Conservation (phyloP, 352 stramenopile species). For the Globisporangium middletonii region DNA sequence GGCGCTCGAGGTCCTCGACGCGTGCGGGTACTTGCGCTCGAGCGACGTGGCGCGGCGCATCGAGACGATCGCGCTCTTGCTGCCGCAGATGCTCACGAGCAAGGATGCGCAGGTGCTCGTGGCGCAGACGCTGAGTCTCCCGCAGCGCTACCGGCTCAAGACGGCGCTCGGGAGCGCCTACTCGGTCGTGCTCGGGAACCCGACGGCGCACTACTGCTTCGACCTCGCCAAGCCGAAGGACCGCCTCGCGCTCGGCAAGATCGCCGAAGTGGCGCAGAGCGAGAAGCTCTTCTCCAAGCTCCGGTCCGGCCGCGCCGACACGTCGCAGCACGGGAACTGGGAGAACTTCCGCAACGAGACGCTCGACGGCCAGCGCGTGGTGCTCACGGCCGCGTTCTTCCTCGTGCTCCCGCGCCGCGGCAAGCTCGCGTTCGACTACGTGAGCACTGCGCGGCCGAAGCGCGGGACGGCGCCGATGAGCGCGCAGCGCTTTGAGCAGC, state of each 20-base stretch:
- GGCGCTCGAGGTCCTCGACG: conserved; percentile 76
- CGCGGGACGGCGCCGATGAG: conserved; percentile 55
- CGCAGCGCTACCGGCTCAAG: conserved; percentile 73
- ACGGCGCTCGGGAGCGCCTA: conserved; percentile 78
- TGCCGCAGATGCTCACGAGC: conserved; percentile 82
- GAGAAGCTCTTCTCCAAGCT: conserved; percentile 75
- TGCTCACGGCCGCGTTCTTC: conserved; percentile 78
- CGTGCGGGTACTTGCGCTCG: conserved; percentile 55
- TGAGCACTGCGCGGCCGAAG: conserved; percentile 74
- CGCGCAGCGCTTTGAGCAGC: conserved; percentile 60
- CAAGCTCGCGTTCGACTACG: conserved; percentile 88
- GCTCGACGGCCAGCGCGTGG: conserved; percentile 63
- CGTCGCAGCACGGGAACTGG: conserved; percentile 88
- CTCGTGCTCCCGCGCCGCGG: conserved; percentile 56
- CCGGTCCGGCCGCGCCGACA: conserved; percentile 54
- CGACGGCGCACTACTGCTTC: conserved; percentile 76
- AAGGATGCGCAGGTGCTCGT: conserved; percentile 74
- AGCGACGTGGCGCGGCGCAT: conserved; percentile 41
- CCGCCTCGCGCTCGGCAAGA: conserved; percentile 61
- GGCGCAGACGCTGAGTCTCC: conserved; percentile 53
- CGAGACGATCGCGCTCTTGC: conserved; percentile 57
- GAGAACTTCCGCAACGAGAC: conserved; percentile 91
- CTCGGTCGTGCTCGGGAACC: conserved; percentile 78
- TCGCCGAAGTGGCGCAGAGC: conserved; percentile 79
- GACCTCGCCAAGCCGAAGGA: conserved; percentile 75